phyloP scores from a whole-genome alignment of 108 stramenopile species.

The Skeletonema tropicum region DNA sequence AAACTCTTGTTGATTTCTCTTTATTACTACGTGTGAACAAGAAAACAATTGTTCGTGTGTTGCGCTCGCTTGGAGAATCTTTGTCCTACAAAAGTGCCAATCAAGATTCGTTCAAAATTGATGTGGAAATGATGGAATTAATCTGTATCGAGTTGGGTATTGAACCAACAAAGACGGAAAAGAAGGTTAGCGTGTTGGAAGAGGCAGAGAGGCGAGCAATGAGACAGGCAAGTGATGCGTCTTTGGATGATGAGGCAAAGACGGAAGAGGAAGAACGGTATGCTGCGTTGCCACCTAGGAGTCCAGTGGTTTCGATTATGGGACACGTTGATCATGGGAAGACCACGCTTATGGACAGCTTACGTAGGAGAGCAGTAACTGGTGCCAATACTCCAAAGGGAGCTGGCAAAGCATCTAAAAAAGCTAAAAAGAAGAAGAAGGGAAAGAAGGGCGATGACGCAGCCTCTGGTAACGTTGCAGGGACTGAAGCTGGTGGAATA shows the following conservation, averaged over 20 bases:
- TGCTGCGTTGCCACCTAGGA: slow-evolving; percentile 55
- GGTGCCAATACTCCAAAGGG: slow-evolving; percentile 19
- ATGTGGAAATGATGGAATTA: slow-evolving; percentile 42
- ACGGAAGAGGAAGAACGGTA: slow-evolving; percentile 42
- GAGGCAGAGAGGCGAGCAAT: slow-evolving; percentile 18
- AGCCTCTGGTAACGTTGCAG: slow-evolving; percentile 66
- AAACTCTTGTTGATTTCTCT: slow-evolving; percentile 57
- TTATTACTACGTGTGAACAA: slow-evolving; percentile 35
- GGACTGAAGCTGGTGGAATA: slow-evolving; percentile 97
- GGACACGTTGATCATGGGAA: slow-evolving; percentile 95
- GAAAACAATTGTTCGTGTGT: slow-evolving; percentile 33
- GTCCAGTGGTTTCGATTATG: slow-evolving; percentile 87
- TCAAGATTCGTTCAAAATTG: slow-evolving; percentile 41
- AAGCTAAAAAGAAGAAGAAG: slow-evolving; percentile 29
- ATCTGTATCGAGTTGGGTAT: slow-evolving; percentile 43
- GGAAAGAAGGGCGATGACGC: slow-evolving; percentile 24
- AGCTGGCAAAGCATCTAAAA: slow-evolving; percentile 6
- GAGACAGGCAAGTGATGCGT: slow-evolving; percentile 13
- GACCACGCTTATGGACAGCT: slow-evolving; percentile 85
- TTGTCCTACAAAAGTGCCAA: slow-evolving; percentile 29
- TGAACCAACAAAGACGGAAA: slow-evolving; percentile 28
- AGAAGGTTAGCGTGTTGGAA: slow-evolving; percentile 19
- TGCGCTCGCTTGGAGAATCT: slow-evolving; percentile 30
- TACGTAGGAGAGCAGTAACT: slow-evolving; percentile 53
- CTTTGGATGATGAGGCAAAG: slow-evolving; percentile 25